Evolutionary conservation across 192 early-diverging fungal genomes (phyloP).

Genomic region (Geranomyces variabilis): DNA sequence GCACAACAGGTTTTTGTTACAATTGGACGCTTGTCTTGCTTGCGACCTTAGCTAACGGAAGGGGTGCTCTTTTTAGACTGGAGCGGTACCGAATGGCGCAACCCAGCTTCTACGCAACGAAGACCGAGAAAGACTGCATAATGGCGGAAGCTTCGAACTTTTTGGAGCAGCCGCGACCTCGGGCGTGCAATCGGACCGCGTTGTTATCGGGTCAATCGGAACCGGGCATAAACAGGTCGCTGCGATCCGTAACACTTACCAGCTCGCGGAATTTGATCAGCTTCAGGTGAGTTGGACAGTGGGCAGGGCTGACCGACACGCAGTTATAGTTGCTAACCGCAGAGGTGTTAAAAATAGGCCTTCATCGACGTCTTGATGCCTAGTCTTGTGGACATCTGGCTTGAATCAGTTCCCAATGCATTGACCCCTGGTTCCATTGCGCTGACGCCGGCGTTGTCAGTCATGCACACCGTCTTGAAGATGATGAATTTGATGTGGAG

Average conservation of each 20-base stretch:
- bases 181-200: slow-evolving; percentile 45
- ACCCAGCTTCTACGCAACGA: slow-evolving; percentile 4
- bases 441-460: slow-evolving; percentile 61
- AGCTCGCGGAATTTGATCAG: slow-evolving; percentile 17
- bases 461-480: slow-evolving; percentile 64
- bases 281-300: slow-evolving; percentile 19
- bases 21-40: too few relatives aligned
- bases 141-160: slow-evolving; percentile 18
- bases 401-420: slow-evolving; percentile 71
- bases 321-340: neutral
- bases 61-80: neutral
- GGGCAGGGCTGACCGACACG: neutral
- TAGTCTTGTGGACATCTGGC: slow-evolving; percentile 75
- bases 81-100: neutral
- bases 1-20: too few relatives aligned
- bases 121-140: neutral
- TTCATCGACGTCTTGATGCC: slow-evolving; percentile 60
- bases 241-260: slow-evolving; percentile 26
- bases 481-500: slow-evolving; percentile 77
- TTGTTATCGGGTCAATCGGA: slow-evolving; percentile 21
- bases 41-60: too few relatives aligned
- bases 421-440: slow-evolving; percentile 58
- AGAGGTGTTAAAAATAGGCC: too few relatives aligned
- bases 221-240: slow-evolving; percentile 20
- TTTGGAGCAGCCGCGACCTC: slow-evolving; percentile 16